Base-by-base conservation (phyloP, 192 early-diverging fungal genomes). In the Podila minutissima region DNA sequence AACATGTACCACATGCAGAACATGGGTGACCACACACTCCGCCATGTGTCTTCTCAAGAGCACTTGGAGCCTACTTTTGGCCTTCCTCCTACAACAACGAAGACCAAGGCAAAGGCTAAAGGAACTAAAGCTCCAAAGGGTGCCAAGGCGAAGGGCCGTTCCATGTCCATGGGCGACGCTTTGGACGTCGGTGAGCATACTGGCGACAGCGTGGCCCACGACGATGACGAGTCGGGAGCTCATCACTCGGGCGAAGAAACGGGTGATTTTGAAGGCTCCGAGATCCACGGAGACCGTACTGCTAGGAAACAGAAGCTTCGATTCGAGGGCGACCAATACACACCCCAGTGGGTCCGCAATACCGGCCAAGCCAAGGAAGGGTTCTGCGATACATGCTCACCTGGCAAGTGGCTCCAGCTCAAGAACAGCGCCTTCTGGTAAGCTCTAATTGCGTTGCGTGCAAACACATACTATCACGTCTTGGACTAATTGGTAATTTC, bases 361-460 rank as follows among this genome's bases (percentile, higher is more conserved):
- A 87, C 84, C 37, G 94, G 94, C 0, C 90, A 92, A 55, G 74
- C 86, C 33, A 95, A 94, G 75, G 94, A 95, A 64, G 94, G 94
- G 0, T 91, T 94, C 67, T 96, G 95, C 84, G 94, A 95, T 35
- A 89, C 90, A 6, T 96, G 95, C 69, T 77, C 84, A 58, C 93
- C 93, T 8, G 94, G 94, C 6, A 93, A 93, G 67, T 96, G 94
- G 93, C 85, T 96, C 53, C 94, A 96, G 70, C 88, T 96, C 24
- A 96, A 95, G 72, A 96, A 96, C 75, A 93, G 92, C 66, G 95
- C 95, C 20, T 96, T 86, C 70, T 96, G 95, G 95, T 92, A 84
- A 66, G 53, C 59, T 50, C 8, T 53, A 4, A 37, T 58, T 29
- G 29, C 29, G 29, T 29, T 29, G 19, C n/a, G 5, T 6, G 7